These are phyloP conservation scores for Didymellaceae sp. DNA, from an alignment of 2,329 filamentous ascomycete species.

Conservation along the genomic window DNA sequence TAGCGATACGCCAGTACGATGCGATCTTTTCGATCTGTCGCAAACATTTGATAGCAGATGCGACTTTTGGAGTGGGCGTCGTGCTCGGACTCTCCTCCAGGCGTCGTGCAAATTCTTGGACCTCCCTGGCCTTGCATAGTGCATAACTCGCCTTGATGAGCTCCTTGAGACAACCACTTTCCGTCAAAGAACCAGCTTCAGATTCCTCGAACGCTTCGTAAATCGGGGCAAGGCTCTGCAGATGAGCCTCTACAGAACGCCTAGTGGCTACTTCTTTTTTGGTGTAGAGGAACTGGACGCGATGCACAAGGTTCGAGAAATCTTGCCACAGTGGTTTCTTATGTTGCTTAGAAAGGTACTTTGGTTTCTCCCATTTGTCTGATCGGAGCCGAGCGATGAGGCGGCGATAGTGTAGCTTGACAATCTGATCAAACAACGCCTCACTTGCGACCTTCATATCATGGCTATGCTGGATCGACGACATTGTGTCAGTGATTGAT, in stretches of 20 bases:
- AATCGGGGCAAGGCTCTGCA: neutral
- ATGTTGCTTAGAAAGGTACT: conserved; percentile 12
- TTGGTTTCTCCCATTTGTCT: conserved; percentile 13
- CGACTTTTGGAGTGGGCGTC: conserved; percentile 12
- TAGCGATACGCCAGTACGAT: conserved; percentile 6
- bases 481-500: neutral
- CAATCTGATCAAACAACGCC: conserved; percentile 1
- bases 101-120: conserved; percentile 8
- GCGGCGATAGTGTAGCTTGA: conserved; percentile 9
- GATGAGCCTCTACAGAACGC: neutral
- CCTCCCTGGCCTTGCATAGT: neutral
- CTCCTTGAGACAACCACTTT: neutral
- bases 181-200: neutral
- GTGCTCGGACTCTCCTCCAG: conserved; percentile 4
- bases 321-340: conserved; percentile 15
- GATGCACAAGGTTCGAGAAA: conserved; percentile 6
- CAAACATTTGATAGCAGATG: conserved; percentile 16
- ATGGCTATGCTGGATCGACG: neutral
- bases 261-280: conserved; percentile 6
- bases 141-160: conserved; percentile 11
- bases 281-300: conserved; percentile 9
- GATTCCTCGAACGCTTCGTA: conserved; percentile 8
- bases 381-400: conserved; percentile 13
- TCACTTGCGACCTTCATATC: neutral
- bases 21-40: conserved; percentile 16